A percentile compares a stretch with the other conserved stretches of the same genome.
Conservation (phyloP, 805 yeast species). For the Debaryomyces tyrocola region DNA sequence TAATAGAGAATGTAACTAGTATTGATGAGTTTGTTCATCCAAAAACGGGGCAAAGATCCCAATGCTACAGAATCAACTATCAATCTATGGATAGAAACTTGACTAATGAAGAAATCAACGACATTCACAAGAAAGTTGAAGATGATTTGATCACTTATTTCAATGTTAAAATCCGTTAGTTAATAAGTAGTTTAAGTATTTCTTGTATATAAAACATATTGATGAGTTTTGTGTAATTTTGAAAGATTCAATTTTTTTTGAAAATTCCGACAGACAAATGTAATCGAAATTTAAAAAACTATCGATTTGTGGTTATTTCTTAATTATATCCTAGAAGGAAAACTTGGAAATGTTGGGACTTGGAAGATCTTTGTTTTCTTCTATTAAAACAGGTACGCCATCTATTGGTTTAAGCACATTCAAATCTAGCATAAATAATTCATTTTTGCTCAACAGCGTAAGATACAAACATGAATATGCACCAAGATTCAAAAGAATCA, state of each 20-base stretch:
- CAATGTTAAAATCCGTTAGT: slow-evolving; percentile 56
- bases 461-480: slow-evolving; percentile 70
- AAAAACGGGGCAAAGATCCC: slow-evolving; percentile 70
- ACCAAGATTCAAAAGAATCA: slow-evolving; percentile 67
- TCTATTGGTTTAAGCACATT: not conserved
- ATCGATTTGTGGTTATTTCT: too few relatives aligned
- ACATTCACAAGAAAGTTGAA: slow-evolving; percentile 66
- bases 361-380: slow-evolving; percentile 5
- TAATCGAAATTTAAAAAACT: too few relatives aligned
- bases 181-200: slow-evolving; percentile 1
- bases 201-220: slow-evolving; percentile 3
- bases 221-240: slow-evolving; percentile 4
- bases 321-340: too few relatives aligned
- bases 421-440: not conserved
- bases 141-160: slow-evolving; percentile 50
- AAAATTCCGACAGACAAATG: not conserved
- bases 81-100: slow-evolving; percentile 95
- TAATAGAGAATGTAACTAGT: slow-evolving; percentile 80
- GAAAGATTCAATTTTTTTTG: not conserved
- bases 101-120: slow-evolving; percentile 82
- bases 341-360: slow-evolving; percentile 5
- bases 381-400: not conserved
- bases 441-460: not conserved
- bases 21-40: slow-evolving; percentile 87
- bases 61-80: slow-evolving; percentile 87